phyloP scores from a whole-genome alignment of 1,139 yeast genomes.

The Meyerozyma athensensis region DNA sequence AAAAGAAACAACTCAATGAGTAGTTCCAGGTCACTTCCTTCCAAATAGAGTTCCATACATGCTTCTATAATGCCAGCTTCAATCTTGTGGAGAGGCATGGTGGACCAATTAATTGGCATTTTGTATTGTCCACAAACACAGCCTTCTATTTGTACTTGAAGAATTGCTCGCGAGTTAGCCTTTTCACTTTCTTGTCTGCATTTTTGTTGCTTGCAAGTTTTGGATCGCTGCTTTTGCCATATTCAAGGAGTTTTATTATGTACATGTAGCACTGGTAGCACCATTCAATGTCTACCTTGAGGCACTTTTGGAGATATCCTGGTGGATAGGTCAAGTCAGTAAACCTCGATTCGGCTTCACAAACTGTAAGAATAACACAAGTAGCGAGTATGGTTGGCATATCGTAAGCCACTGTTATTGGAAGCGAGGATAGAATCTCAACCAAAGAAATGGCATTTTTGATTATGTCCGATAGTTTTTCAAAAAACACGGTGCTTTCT shows the following conservation, averaged over 20 bases:
- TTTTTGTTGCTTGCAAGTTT: slow-evolving; percentile 26
- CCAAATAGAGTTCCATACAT: too few relatives aligned
- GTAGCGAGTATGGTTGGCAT: slow-evolving; percentile 32
- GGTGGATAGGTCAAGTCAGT: slow-evolving; percentile 21
- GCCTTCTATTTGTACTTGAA: slow-evolving; percentile 2
- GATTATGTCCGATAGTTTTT: slow-evolving; percentile 27
- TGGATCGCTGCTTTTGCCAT: slow-evolving; percentile 25
- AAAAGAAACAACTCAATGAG: too few relatives aligned
- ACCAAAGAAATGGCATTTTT: slow-evolving; percentile 32
- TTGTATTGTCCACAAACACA: background rate
- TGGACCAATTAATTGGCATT: background rate
- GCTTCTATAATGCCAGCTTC: too few relatives aligned
- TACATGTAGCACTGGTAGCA: slow-evolving; percentile 34
- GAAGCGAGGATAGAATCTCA: slow-evolving; percentile 40
- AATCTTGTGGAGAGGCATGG: background rate
- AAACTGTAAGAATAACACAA: slow-evolving; percentile 24
- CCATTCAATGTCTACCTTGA: slow-evolving; percentile 16
- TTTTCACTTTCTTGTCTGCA: slow-evolving; percentile 24
- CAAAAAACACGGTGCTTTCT: slow-evolving; percentile 14
- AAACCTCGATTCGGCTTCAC: slow-evolving; percentile 26
- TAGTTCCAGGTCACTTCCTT: too few relatives aligned
- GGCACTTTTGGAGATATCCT: slow-evolving; percentile 15
- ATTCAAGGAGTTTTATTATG: slow-evolving; percentile 24
- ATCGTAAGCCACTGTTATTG: slow-evolving; percentile 34
- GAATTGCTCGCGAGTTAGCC: slow-evolving; percentile 13